A percentile compares a stretch with the other conserved stretches of the same genome.
phyloP scores from a whole-genome alignment of 306 rosid species.

The Myrica gale region DNA sequence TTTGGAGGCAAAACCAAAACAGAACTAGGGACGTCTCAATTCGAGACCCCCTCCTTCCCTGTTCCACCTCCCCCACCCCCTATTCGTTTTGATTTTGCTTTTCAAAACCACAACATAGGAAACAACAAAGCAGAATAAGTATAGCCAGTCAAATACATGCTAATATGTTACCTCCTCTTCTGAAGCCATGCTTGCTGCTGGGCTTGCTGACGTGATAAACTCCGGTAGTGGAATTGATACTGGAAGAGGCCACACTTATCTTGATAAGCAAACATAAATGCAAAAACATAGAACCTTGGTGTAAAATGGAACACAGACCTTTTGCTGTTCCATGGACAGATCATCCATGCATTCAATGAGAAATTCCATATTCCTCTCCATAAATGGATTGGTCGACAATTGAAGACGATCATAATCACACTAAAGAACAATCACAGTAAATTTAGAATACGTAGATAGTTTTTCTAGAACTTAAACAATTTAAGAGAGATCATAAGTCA shows the following conservation, averaged over 20 bases:
- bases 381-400: constrained; percentile 72
- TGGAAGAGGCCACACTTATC: constrained; percentile 33
- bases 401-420: constrained; percentile 93
- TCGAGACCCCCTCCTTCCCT: no score
- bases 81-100: no score
- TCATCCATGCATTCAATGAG: constrained; percentile 97
- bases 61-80: no score
- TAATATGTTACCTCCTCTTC: constrained; percentile 71
- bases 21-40: no score
- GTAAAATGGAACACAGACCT: constrained; percentile 46
- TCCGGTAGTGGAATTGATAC: constrained; percentile 84
- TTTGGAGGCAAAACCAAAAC: no score
- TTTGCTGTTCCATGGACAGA: constrained; percentile 87
- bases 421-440: constrained; percentile 38
- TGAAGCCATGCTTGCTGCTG: constrained; percentile 99
- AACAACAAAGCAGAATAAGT: constrained; percentile 4
- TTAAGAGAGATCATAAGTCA: constrained; percentile 30
- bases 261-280: constrained; percentile 3
- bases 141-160: constrained; percentile 7
- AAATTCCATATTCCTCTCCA: constrained; percentile 93
- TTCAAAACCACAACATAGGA: constrained; percentile 3
- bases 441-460: constrained; percentile 17
- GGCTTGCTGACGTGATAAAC: constrained; percentile 89
- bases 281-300: constrained; percentile 13
- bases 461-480: constrained; percentile 18